Percentiles rank a stretch among this genome's conserved stretches.
These are phyloP conservation scores for Hericium rajendrae DNA, from an alignment of 768 basidiomycete species.

Conservation along the genomic window DNA sequence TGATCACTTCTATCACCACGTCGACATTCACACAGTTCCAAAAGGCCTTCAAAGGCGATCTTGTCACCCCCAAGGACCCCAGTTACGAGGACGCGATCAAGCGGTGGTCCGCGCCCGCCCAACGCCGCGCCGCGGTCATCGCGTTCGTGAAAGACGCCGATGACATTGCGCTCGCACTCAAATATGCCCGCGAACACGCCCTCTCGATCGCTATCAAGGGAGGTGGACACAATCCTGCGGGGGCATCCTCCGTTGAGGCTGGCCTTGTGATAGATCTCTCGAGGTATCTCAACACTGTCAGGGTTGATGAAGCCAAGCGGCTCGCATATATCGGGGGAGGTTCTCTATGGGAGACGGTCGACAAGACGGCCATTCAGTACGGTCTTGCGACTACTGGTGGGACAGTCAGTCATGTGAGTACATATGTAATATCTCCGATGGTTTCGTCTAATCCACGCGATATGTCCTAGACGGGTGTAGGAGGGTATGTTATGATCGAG, in stretches of 20 bases:
- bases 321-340: slow-evolving; percentile 36
- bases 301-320: slow-evolving; percentile 28
- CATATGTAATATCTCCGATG: background rate
- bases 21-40: background rate
- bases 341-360: slow-evolving; percentile 35
- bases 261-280: slow-evolving; percentile 42
- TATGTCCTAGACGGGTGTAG: slow-evolving; percentile 33
- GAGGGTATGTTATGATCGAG: slow-evolving; percentile 24
- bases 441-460: background rate
- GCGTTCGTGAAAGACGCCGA: slow-evolving; percentile 31
- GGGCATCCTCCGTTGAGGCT: slow-evolving; percentile 33
- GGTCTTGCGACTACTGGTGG: slow-evolving; percentile 38
- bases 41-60: background rate
- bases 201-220: slow-evolving; percentile 34
- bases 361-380: slow-evolving; percentile 30
- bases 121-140: slow-evolving; percentile 26
- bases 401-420: slow-evolving; percentile 38
- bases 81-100: slow-evolving; percentile 29
- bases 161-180: slow-evolving; percentile 29
- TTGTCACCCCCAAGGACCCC: slow-evolving; percentile 25
- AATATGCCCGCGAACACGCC: slow-evolving; percentile 24
- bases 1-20: background rate
- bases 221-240: slow-evolving; percentile 36
- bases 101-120: slow-evolving; percentile 28
- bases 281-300: slow-evolving; percentile 27